phyloP scores from a whole-genome alignment of 2,329 filamentous ascomycete species.

The Xylariaceae sp. region DNA sequence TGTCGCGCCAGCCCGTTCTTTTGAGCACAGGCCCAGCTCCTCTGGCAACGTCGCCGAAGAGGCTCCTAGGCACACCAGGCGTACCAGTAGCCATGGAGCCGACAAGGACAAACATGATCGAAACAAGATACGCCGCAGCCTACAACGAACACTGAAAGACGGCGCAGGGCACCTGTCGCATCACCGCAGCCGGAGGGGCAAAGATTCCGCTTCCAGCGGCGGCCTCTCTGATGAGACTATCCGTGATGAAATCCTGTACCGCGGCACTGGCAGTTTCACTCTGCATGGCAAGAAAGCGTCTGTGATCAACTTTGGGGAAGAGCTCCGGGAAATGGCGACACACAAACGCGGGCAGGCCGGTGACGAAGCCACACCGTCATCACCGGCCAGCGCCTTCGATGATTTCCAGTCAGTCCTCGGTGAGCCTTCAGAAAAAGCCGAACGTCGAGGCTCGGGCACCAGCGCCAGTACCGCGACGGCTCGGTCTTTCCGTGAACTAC shows the following conservation, averaged over 20 bases:
- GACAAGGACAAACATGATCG: conserved; percentile 45
- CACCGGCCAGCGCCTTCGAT: conserved; percentile 32
- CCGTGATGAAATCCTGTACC: conserved; percentile 62
- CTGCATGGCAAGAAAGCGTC: conserved; percentile 97
- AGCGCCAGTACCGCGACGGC: conserved; percentile 62
- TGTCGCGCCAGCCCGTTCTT: conserved; percentile 30
- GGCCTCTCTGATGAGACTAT: conserved; percentile 40
- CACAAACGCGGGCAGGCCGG: conserved; percentile 45
- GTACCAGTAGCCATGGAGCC: conserved; percentile 25
- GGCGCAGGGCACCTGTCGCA: conserved; percentile 58
- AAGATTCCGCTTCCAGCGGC: conserved; percentile 61
- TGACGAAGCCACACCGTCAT: conserved; percentile 27
- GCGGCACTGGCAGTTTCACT: conserved; percentile 83
- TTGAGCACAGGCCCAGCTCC: conserved; percentile 34
- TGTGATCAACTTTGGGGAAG: conserved; percentile 91
- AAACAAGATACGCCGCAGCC: conserved; percentile 70
- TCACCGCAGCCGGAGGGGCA: conserved; percentile 68
- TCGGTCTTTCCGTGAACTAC: conserved; percentile 55
- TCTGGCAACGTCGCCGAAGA: conserved; percentile 34
- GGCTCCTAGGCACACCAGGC: conserved; percentile 30
- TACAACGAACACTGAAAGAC: conserved; percentile 86
- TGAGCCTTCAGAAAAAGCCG: conserved; percentile 33
- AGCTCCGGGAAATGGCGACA: conserved; percentile 69
- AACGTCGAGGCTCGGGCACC: conserved; percentile 53
- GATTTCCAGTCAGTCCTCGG: conserved; percentile 48